Percentiles rank a stretch among this genome's conserved stretches.
phyloP scores from a whole-genome alignment of 208 protist species.

The Crithidia expoeki region DNA sequence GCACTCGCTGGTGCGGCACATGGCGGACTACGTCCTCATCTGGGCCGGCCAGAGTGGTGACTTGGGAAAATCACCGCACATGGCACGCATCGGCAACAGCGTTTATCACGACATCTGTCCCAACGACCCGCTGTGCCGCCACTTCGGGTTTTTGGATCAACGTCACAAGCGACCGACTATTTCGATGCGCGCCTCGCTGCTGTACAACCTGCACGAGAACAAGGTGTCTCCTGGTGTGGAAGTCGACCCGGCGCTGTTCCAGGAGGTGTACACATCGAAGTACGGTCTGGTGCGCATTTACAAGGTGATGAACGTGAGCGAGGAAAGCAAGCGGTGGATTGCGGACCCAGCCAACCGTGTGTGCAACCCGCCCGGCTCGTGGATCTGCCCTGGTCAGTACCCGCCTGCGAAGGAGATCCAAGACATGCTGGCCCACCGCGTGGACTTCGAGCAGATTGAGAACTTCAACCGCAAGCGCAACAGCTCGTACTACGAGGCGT shows the following conservation, averaged over 20 bases:
- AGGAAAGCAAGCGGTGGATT: slow-evolving; percentile 61
- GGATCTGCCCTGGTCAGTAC: slow-evolving; percentile 78
- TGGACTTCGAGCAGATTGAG: too few relatives aligned
- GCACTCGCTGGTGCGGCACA: slow-evolving; percentile 88
- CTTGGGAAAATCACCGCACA: slow-evolving; percentile 58
- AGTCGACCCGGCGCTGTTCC: slow-evolving; percentile 41
- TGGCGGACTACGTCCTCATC: slow-evolving; percentile 97
- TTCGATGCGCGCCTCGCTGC: slow-evolving; percentile 50
- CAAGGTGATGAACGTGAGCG: slow-evolving; percentile 90
- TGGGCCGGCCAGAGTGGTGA: slow-evolving; percentile 50
- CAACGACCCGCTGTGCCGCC: slow-evolving; percentile 55
- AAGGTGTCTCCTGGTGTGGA: neutral
- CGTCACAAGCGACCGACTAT: slow-evolving; percentile 38
- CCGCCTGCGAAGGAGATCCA: slow-evolving; percentile 71
- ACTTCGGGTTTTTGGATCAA: slow-evolving; percentile 44
- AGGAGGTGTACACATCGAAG: slow-evolving; percentile 93
- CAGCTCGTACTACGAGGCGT: too few relatives aligned
- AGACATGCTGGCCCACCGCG: slow-evolving; percentile 61
- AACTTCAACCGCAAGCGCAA: too few relatives aligned
- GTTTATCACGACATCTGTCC: slow-evolving; percentile 80
- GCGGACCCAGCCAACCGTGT: slow-evolving; percentile 54
- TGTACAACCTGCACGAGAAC: slow-evolving; percentile 58
- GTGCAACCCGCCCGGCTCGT: slow-evolving; percentile 58
- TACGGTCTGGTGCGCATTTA: slow-evolving; percentile 98
- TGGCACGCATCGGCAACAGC: slow-evolving; percentile 73